phyloP scores from a whole-genome alignment of 208 protist species.

The Leishmania martiniquensis region DNA sequence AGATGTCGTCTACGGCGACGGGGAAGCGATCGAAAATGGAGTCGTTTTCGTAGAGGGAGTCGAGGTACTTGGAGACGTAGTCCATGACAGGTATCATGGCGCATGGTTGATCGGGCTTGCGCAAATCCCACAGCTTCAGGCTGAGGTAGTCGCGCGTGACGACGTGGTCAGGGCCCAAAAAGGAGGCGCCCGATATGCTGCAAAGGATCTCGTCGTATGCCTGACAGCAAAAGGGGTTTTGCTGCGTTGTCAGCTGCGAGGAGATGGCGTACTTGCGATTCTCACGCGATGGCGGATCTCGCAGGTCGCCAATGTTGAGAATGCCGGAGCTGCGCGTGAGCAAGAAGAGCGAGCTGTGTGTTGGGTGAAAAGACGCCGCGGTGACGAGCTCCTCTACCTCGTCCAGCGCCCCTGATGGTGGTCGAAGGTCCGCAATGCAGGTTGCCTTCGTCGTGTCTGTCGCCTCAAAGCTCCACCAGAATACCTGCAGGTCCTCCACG shows the following conservation, averaged over 20 bases:
- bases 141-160: constrained; percentile 88
- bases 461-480: constrained; percentile 88
- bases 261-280: constrained; percentile 73
- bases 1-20: constrained; percentile 77
- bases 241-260: constrained; percentile 50
- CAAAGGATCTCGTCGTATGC: constrained; percentile 85
- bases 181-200: constrained; percentile 83
- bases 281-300: constrained; percentile 68
- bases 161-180: constrained; percentile 78
- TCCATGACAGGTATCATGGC: constrained; percentile 72
- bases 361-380: constrained; percentile 78
- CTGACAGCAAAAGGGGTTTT: constrained; percentile 59
- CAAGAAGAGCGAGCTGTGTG: constrained; percentile 83
- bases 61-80: constrained; percentile 72
- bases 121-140: constrained; percentile 88
- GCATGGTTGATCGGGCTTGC: constrained; percentile 57
- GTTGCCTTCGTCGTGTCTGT: constrained; percentile 65
- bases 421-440: constrained; percentile 75
- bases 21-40: constrained; percentile 89
- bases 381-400: constrained; percentile 87
- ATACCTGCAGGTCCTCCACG: constrained; percentile 88
- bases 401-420: constrained; percentile 65
- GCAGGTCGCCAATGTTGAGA: constrained; percentile 86
- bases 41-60: constrained; percentile 81
- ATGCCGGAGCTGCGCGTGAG: constrained; percentile 82